phyloP scores from a whole-genome alignment of 257 asterid species.

The Cinchona pubescens region DNA sequence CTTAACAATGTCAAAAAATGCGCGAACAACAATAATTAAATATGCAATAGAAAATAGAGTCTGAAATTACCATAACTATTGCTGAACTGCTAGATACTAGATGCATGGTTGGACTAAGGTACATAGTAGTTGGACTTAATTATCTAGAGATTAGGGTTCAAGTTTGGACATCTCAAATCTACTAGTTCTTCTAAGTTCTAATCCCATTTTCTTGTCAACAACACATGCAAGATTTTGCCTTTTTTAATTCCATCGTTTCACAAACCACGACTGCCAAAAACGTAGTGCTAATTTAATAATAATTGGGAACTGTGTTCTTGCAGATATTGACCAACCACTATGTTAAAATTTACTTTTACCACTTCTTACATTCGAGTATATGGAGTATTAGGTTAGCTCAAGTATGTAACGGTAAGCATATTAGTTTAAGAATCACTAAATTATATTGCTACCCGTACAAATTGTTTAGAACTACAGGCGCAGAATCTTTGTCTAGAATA shows the following conservation, averaged over 20 bases:
- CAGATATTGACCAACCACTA: neutral
- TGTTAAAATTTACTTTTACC: neutral
- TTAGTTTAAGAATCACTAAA: too few relatives aligned
- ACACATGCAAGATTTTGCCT: neutral
- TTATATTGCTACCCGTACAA: neutral
- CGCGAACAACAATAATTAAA: too few relatives aligned
- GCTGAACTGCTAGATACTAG: too few relatives aligned
- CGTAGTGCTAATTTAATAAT: neutral
- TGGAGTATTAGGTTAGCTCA: too few relatives aligned
- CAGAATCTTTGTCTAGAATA: constrained; percentile 37
- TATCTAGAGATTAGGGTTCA: neutral
- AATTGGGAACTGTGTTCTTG: neutral
- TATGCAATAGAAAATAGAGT: too few relatives aligned
- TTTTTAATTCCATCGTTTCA: neutral
- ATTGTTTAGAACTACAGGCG: neutral
- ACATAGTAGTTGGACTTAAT: too few relatives aligned
- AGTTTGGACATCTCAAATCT: neutral
- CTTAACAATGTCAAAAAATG: too few relatives aligned
- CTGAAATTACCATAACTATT: too few relatives aligned
- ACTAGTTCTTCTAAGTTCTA: neutral
- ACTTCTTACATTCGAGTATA: neutral
- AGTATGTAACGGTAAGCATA: neutral
- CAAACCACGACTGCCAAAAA: neutral
- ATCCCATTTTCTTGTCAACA: neutral
- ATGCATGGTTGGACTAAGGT: too few relatives aligned